Percentiles rank a stretch among this genome's conserved stretches.
Conservation (phyloP, 768 basidiomycete species). For the Termitomyces sp. region DNA sequence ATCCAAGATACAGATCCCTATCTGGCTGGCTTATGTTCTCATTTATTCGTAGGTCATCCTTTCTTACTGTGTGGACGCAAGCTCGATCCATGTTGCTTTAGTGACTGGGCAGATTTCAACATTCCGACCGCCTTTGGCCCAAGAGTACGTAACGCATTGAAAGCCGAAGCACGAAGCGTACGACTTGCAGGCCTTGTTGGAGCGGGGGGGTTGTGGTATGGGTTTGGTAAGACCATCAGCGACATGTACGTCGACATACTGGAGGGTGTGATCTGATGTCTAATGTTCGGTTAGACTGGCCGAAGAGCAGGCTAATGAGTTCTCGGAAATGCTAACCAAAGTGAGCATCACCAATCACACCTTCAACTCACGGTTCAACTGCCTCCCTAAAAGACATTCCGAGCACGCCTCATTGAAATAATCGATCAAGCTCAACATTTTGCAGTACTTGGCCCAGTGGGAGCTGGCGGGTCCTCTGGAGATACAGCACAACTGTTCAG, state of each 20-base stretch:
- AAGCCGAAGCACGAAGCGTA: conserved; percentile 85
- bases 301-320: conserved; percentile 67
- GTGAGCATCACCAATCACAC: conserved; percentile 28
- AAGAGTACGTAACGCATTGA: conserved; percentile 82
- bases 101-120: conserved; percentile 87
- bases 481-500: conserved; percentile 73
- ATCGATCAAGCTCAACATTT: conserved; percentile 91
- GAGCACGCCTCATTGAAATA: conserved; percentile 69
- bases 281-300: conserved; percentile 51
- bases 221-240: conserved; percentile 83
- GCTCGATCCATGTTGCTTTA: conserved; percentile 22
- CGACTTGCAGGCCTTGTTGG: conserved; percentile 81
- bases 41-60: conserved; percentile 58
- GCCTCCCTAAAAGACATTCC: conserved; percentile 56
- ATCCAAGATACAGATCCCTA: conserved; percentile 79
- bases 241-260: conserved; percentile 52
- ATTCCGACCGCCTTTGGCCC: conserved; percentile 75
- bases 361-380: background rate
- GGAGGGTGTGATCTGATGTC: background rate
- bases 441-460: conserved; percentile 62
- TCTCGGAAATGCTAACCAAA: conserved; percentile 70
- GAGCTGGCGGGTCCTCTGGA: conserved; percentile 46
- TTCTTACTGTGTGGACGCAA: background rate
- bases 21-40: conserved; percentile 89
- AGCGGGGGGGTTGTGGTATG: conserved; percentile 88